Base-by-base conservation (phyloP, 163 green algal species). In the Volvox carteri region DNA sequence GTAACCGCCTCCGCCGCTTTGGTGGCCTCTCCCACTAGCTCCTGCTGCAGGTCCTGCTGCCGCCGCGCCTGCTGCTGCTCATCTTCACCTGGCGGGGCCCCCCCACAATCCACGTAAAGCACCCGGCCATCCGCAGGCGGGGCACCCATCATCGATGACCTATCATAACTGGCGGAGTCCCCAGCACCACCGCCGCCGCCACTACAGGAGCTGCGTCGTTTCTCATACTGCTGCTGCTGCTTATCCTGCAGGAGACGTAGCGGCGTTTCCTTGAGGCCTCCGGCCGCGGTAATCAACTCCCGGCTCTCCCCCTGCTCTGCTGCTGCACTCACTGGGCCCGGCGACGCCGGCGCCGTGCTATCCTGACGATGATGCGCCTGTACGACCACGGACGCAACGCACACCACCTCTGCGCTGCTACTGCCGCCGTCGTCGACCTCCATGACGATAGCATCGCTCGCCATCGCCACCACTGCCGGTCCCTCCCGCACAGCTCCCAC, bases 401-500 rank as follows among this genome's bases (percentile, higher is more conserved):
- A 81, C 44, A 65, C 73, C 7, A 44, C 44, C 23, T 81, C 73
- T 4, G 73, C 73, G 25, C 48, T 84, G 50, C 75, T 84, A 48
- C 75, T 84, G 75, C 75, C 75, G 48, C 48, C 75, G 42, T 70
- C 75, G 30, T 84, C 75, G 11, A 84, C 12, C 33, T 84, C 75
- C 8, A 58, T 23, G 28, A 65, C 54, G n/a, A n/a, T n/a, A n/a
- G n/a, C n/a, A n/a, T n/a, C n/a, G n/a, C n/a, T n/a, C n/a, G n/a
- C n/a, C n/a, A 23, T 23, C 19, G 19, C 56, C 19, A 35, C 56
- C 56, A 23, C 19, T 23, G 19, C 56, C 56, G 48, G 48, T 16
- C 35, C 68, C 68, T n/a, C 68, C 7, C 12, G 37, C 9, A 12
- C 35, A 16, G 37, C 14, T 16, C 5, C 11, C 7, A n/a, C 68